Base-by-base conservation (phyloP, 2,329 filamentous ascomycete genomes). In the Ramularia endophylla region DNA sequence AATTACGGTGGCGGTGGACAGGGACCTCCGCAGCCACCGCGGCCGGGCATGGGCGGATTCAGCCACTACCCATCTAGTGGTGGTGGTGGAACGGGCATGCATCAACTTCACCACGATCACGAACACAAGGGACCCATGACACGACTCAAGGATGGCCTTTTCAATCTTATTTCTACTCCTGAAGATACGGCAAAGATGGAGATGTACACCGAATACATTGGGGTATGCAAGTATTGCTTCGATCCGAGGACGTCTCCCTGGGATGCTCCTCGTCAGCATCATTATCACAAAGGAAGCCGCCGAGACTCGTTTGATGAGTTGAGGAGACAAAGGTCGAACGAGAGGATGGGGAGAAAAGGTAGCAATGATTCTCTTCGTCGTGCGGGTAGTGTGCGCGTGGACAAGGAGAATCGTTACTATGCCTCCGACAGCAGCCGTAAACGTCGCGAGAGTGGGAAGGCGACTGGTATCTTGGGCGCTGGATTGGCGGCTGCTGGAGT, bases 161-260 rank as follows among this genome's bases (percentile, higher is more conserved):
- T 62, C 40, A 59, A 61, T 18, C 36, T 62, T 12, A 54, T 62
- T 11, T 55, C 55, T 4, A 52, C 47, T 25, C 57, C 77, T 1
- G 77, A 82, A 47, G 79, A 78, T n/a, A 77, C 82, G 1, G 72
- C 71, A 13, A 74, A 74, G 56, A 82, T 80, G 65, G 79, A 83
- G 59, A 78, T 81, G 55, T 83, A 83, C 53, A 81, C 78, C 1
- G 77, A 83, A 60, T 74, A 75, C 44, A 81, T 81, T 51, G 79
- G 79, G 16, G 74, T 82, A 2, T 83, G 79, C 63, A 78, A 73
- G 48, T 67, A 79, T 51, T 83, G 79, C 57, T 83, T 83, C 53
- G 77, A 81, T 45, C 78, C 78, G 5, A 68, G 72, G 7, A 74
- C 73, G 12, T 72, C 68, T 3, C 70, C 74, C 3, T 58, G 64